Evolutionary conservation across 768 basidiomycete species (phyloP).

Genomic region (Lentinula aciculospora): DNA sequence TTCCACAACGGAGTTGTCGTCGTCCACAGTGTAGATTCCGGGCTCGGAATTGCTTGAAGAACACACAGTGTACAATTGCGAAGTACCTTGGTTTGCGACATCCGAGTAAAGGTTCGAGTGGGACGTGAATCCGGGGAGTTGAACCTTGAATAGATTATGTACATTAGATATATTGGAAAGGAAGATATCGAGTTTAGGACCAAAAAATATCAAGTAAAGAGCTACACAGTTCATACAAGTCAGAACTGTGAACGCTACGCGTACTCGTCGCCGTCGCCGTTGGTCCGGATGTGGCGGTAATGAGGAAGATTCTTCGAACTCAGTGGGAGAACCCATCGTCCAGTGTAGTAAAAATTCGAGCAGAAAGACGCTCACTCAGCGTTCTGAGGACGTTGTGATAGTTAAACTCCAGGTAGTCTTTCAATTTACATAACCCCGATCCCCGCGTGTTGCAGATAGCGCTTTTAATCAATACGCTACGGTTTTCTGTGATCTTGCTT

Average conservation of each 20-base stretch:
- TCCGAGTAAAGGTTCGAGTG: not conserved
- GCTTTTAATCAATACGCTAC: no score
- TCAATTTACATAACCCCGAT: no score
- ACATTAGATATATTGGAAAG: not conserved
- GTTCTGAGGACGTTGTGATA: no score
- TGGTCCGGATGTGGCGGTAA: not conserved
- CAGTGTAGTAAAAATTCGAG: no score
- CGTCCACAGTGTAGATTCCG: slow-evolving; percentile 1
- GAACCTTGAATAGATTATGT: not conserved
- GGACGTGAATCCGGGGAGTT: not conserved
- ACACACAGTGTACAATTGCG: not conserved
- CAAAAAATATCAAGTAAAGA: not conserved
- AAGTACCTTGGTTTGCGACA: not conserved
- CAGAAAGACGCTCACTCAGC: no score
- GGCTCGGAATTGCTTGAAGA: not conserved
- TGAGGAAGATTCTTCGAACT: no score
- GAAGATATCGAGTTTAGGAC: not conserved
- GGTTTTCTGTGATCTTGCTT: no score
- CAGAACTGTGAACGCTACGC: not conserved
- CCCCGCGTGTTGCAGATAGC: no score
- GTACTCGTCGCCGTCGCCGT: not conserved
- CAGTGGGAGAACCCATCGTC: not conserved
- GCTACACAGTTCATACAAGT: not conserved
- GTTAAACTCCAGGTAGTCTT: no score
- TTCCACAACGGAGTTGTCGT: not conserved